Conservation (phyloP, 805 yeast species). For the Hanseniaspora lindneri region DNA sequence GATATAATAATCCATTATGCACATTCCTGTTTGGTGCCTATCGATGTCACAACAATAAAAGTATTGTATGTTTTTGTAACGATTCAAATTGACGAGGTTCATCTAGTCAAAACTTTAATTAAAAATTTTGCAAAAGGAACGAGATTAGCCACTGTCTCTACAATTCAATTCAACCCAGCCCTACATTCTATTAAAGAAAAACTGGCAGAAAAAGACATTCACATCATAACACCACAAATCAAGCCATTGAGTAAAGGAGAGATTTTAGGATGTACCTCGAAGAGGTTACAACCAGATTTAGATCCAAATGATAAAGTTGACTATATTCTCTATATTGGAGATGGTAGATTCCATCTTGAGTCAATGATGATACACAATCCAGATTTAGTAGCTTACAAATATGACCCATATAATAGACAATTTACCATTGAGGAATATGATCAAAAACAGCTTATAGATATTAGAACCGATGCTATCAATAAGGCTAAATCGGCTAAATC, state of each 20-base stretch:
- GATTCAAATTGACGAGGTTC: constrained; percentile 73
- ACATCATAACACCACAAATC: constrained; percentile 76
- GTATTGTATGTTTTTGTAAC: constrained; percentile 94
- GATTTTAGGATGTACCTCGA: constrained; percentile 91
- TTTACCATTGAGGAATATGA: constrained; percentile 83
- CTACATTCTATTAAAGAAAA: constrained; percentile 64
- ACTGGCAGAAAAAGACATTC: constrained; percentile 39
- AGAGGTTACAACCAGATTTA: constrained; percentile 41
- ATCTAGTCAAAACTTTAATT: constrained; percentile 62
- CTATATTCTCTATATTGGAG: constrained; percentile 87
- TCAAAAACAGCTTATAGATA: constrained; percentile 64
- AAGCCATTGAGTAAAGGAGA: constrained; percentile 91
- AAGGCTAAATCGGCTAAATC: constrained; percentile 49
- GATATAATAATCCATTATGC: constrained; percentile 95
- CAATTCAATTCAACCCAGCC: constrained; percentile 93
- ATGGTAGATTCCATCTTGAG: constrained; percentile 91
- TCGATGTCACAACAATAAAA: constrained; percentile 80
- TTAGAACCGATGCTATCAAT: constrained; percentile 61
- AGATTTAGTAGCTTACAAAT: constrained; percentile 76
- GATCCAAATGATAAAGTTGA: constrained; percentile 39
- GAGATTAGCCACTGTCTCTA: constrained; percentile 76
- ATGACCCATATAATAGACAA: constrained; percentile 88
- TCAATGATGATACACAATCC: constrained; percentile 97
- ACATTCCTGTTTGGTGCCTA: constrained; percentile 91
- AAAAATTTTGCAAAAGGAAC: constrained; percentile 55